Evolutionary conservation across 495 filamentous ascomycete genomes (phyloP), one percentile per base, ranked within the genome.

Genomic region (Aspergillus ostianus): DNA sequence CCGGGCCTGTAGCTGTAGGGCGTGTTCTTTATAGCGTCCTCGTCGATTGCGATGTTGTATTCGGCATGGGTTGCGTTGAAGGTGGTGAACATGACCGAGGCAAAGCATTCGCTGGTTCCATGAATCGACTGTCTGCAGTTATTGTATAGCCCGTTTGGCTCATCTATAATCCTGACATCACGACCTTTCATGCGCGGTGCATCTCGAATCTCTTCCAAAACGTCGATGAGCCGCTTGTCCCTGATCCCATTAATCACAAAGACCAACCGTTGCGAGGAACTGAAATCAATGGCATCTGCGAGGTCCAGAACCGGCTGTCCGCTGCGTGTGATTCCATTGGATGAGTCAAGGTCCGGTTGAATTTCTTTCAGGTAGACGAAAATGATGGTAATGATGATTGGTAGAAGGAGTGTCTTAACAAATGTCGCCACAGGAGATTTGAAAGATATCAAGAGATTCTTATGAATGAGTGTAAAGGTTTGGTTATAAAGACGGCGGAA

Each of bases 401-500:
- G 47, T 4, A 49, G 47, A 10, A 49, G 19, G 3, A 49, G n/a
- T 12, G 47, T 17, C 23, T 26, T 49, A 12, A 49, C 4, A 26
- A 49, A 13, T 3, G 47, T 49, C 18, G 18, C 15, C 18, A 59
- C 30, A 18, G 51, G 56, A 10, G 56, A 53, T 18, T 53, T 53
- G 56, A 55, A 53, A n/a, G 36, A 52, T 2, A 59, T 48, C 5
- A 59, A 20, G 3, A 59, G 56, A 26, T 53, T 52, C 47, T 59
- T 51, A 10, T 47, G 23, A 54, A 48, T 45, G 17, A 59, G 29
- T 18, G 48, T 59, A 32, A 44, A 4, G 48, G 51, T 59, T 53
- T 59, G 56, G 4, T 47, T n/a, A 12, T 20, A 41, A 19, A 27
- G 17, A 73, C 66, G 61, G 67, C 64, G 26, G 59, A 64, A 36